phyloP scores from a whole-genome alignment of 1,284 basidiomycete genomes.

The Melanopsichium pennsylvanicum region DNA sequence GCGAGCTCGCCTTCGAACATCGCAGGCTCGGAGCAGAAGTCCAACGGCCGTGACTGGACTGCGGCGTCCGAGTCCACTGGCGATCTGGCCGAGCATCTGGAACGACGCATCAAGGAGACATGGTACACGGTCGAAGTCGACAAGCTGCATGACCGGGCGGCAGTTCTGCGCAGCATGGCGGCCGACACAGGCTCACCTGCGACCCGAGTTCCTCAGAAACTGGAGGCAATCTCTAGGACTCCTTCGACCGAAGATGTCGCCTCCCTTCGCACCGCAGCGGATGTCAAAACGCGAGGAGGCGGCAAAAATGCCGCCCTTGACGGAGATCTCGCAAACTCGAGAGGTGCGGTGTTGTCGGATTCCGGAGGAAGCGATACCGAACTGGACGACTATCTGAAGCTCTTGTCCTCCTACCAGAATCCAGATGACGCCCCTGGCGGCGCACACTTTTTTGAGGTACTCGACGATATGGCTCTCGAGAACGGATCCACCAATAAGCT shows the following conservation, averaged over 20 bases:
- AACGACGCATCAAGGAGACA: slow-evolving; percentile 31
- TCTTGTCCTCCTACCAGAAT: slow-evolving; percentile 44
- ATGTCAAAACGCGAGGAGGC: not conserved
- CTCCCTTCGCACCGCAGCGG: slow-evolving; percentile 15
- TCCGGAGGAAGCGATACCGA: slow-evolving; percentile 17
- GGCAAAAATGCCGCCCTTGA: not conserved
- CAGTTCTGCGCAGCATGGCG: slow-evolving; percentile 12
- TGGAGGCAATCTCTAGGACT: slow-evolving; percentile 2
- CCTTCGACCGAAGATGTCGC: slow-evolving; percentile 26
- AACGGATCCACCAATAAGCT: slow-evolving; percentile 20
- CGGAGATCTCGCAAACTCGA: slow-evolving; percentile 1
- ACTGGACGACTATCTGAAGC: slow-evolving; percentile 35
- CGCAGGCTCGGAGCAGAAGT: slow-evolving; percentile 7
- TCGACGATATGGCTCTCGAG: slow-evolving; percentile 40
- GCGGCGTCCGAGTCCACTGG: slow-evolving; percentile 39
- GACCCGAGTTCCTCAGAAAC: not conserved
- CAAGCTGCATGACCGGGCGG: slow-evolving; percentile 11
- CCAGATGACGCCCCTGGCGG: slow-evolving; percentile 37
- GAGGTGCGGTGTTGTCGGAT: not conserved
- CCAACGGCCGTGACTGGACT: slow-evolving; percentile 30
- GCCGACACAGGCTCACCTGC: slow-evolving; percentile 8
- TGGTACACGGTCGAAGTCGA: slow-evolving; percentile 27
- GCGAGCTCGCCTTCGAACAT: slow-evolving; percentile 15
- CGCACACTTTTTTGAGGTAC: slow-evolving; percentile 32
- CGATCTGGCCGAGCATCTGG: slow-evolving; percentile 37